Evolutionary conservation across 495 filamentous ascomycete species (phyloP), one percentile per base, ranked within the genome.

Genomic region (Penicillium psychrofluorescens): DNA sequence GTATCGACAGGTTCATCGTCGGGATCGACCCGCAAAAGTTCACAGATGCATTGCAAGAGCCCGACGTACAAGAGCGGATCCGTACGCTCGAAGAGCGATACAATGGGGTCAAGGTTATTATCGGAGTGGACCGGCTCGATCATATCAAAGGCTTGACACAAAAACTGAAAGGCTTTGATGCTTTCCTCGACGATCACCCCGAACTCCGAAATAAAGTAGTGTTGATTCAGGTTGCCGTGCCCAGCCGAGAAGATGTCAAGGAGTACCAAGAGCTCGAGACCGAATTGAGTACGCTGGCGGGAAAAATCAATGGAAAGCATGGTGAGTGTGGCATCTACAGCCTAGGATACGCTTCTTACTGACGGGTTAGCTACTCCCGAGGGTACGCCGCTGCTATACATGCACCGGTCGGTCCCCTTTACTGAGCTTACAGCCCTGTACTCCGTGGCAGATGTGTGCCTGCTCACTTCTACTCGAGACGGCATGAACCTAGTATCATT

Each of bases 61-160:
- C 76, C 8, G 80, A 75, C 40, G 84, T 94, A 1, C 78, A 86
- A 54, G 79, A 85, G 48, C 84, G 88, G 35, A 90, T 94, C 41
- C 76, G 79, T 0, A 71, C 78, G 2, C 70, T 94, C 4, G 77
- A 84, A 54, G 80, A 79, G 46, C 90, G 90, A 58, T 94, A 92
- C 54, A 78, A 87, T 46, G 88, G 88, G 42, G 83, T 87, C 34
- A 92, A 90, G 66, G 68, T 94, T 34, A 90, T 94, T 47, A 86
- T 94, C n/a, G 87, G 88, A 36, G 88, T 94, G 22, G 88, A 94
- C 56, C 79, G 88, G 31, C 73, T 94, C 32, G 88, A 94, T 59
- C 92, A 94, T 60, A 90, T 92, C 76, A 94, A 94, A 55, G 88
- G 88, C 39, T 84, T 94, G 27, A 88, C 88, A 0, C 88, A 94